Conservation (phyloP, 192 early-diverging fungal species). For the Rhizoclosmatium sp. region DNA sequence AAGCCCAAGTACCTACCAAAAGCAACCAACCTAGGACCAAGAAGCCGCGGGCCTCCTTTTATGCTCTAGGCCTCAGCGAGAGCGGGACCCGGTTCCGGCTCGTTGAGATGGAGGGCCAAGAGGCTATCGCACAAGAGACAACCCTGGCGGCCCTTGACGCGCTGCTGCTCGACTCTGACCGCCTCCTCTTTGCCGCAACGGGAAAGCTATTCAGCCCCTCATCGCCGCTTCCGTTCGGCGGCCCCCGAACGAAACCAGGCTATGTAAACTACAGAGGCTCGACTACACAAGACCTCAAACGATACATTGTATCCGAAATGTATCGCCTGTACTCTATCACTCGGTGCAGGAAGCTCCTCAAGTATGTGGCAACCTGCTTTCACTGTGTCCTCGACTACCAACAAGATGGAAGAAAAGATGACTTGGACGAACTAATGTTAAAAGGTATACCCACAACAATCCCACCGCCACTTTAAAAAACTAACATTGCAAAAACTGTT, state of each 20-base stretch:
- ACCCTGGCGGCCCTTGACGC: too few species aligned
- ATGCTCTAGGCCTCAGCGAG: too few species aligned
- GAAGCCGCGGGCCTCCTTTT: too few species aligned
- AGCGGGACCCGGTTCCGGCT: too few species aligned
- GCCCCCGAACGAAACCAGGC: neutral
- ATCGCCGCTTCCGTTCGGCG: conserved; percentile 5
- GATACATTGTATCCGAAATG: neutral
- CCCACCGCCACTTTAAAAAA: too few species aligned
- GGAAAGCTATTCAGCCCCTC: neutral
- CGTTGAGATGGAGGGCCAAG: too few species aligned
- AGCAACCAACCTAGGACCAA: too few species aligned
- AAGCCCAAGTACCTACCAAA: too few species aligned
- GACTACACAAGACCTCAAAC: neutral
- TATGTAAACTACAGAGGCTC: neutral
- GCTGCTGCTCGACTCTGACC: neutral
- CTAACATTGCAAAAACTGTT: neutral
- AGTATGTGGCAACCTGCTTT: neutral
- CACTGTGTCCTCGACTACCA: neutral
- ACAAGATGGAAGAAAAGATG: neutral
- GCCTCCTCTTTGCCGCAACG: neutral
- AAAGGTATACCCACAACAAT: too few species aligned
- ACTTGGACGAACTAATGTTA: neutral
- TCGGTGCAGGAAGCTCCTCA: neutral
- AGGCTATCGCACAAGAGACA: too few species aligned
- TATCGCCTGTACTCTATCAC: neutral